phyloP scores from a whole-genome alignment of 495 filamentous ascomycete species.

The Tuber borchii region DNA sequence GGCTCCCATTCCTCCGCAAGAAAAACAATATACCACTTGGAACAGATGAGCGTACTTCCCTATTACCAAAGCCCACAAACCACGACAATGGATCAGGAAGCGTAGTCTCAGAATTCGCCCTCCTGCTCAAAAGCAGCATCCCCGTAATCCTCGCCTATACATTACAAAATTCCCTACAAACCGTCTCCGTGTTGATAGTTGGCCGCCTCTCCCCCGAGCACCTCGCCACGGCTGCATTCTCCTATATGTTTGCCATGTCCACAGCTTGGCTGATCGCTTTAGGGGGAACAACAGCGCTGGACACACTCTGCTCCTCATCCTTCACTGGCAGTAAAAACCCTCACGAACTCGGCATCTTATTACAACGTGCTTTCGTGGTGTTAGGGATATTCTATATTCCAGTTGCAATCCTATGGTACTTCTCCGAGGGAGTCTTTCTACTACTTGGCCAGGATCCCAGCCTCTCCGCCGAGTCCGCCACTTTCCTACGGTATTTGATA shows the following conservation, averaged over 20 bases:
- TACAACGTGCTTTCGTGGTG: constrained; percentile 74
- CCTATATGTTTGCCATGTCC: constrained; percentile 90
- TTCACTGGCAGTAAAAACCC: constrained; percentile 74
- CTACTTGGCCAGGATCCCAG: constrained; percentile 71
- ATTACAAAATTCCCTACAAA: constrained; percentile 84
- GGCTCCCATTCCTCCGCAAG: constrained; percentile 30
- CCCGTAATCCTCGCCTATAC: constrained; percentile 86
- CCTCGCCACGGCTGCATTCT: constrained; percentile 77
- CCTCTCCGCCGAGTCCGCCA: constrained; percentile 66
- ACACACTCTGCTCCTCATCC: constrained; percentile 78
- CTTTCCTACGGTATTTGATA: constrained; percentile 69
- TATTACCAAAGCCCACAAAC: constrained; percentile 31
- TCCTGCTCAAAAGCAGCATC: constrained; percentile 61
- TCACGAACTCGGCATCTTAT: constrained; percentile 71
- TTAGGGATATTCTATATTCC: constrained; percentile 69
- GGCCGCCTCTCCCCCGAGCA: constrained; percentile 75
- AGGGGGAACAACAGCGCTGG: constrained; percentile 85
- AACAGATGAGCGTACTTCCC: constrained; percentile 30
- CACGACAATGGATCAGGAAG: constrained; percentile 22
- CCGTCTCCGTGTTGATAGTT: constrained; percentile 73
- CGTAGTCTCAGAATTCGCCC: constrained; percentile 58
- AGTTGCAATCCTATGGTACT: constrained; percentile 68
- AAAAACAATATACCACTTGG: constrained; percentile 16
- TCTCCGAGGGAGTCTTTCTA: constrained; percentile 68
- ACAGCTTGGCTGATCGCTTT: constrained; percentile 86